These are phyloP conservation scores for Talaromyces pinophilus DNA, from an alignment of 2,329 filamentous ascomycete genomes.

Conservation along the genomic window DNA sequence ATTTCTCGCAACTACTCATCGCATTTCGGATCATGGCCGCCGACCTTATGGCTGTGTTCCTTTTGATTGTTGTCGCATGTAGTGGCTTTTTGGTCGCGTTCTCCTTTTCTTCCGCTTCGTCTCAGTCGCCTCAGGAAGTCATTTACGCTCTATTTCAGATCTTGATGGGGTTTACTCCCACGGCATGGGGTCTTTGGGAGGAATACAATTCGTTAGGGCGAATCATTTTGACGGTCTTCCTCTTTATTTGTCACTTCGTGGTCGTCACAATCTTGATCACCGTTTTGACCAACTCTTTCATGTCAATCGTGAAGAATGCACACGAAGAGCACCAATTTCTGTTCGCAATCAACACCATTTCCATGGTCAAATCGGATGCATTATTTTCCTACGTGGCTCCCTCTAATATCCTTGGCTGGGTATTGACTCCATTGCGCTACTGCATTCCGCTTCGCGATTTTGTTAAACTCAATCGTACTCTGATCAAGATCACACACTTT, in stretches of 20 bases:
- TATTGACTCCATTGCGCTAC: slow-evolving; percentile 79
- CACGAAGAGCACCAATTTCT: slow-evolving; percentile 90
- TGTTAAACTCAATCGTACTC: slow-evolving; percentile 80
- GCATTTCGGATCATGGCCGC: slow-evolving; percentile 93
- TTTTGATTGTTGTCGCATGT: slow-evolving; percentile 82
- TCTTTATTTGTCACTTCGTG: slow-evolving; percentile 94
- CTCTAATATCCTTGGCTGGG: slow-evolving; percentile 87
- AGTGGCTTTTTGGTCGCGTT: slow-evolving; percentile 97
- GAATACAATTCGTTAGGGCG: slow-evolving; percentile 78
- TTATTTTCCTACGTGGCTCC: slow-evolving; percentile 93
- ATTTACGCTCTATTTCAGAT: slow-evolving; percentile 92
- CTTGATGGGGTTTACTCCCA: slow-evolving; percentile 92
- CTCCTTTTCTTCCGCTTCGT: slow-evolving; percentile 73
- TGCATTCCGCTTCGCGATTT: slow-evolving; percentile 77
- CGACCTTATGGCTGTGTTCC: slow-evolving; percentile 80
- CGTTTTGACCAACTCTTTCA: slow-evolving; percentile 94
- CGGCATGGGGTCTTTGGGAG: slow-evolving; percentile 88
- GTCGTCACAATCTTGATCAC: slow-evolving; percentile 93
- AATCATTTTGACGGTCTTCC: slow-evolving; percentile 73
- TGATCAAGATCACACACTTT: slow-evolving; percentile 89
- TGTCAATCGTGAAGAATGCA: slow-evolving; percentile 89
- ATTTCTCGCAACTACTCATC: slow-evolving; percentile 92
- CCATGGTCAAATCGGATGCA: slow-evolving; percentile 97
- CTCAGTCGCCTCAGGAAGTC: slow-evolving; percentile 70
- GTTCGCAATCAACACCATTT: slow-evolving; percentile 95